Evolutionary conservation across 805 yeast genomes (phyloP).

Genomic region (Cyberlindnera maritima): DNA sequence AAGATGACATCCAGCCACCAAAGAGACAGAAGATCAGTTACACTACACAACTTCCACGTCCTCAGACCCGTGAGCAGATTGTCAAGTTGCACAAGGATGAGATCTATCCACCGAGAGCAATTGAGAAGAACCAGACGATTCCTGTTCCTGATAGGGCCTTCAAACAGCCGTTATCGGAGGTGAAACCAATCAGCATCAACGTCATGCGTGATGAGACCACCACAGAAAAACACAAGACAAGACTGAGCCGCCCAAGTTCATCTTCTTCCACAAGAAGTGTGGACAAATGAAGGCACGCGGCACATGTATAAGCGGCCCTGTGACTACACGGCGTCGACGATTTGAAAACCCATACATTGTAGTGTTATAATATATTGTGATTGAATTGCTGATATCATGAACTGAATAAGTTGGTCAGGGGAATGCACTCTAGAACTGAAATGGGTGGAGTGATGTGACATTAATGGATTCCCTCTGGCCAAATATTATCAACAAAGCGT

Average conservation of each 20-base stretch:
- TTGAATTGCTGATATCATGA: no score
- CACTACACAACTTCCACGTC: constrained; percentile 11
- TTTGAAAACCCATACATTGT: no score
- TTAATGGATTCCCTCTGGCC: no score
- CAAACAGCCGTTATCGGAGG: constrained; percentile 10
- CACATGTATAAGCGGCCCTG: no score
- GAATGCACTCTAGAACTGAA: no score
- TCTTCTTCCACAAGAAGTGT: background rate
- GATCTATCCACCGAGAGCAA: constrained; percentile 6
- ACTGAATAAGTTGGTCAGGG: no score
- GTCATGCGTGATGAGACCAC: constrained; percentile 1
- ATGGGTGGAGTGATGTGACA: no score
- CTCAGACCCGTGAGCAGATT: constrained; percentile 18
- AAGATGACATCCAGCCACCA: constrained; percentile 18
- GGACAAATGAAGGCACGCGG: background rate
- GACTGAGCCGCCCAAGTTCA: constrained; percentile 1
- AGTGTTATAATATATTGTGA: no score
- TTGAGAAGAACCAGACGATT: background rate
- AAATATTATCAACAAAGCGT: no score
- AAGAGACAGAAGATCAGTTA: constrained; percentile 21
- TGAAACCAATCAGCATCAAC: background rate
- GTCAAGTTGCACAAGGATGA: background rate
- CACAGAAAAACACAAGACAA: background rate
- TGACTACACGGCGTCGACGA: no score
- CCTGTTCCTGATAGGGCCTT: constrained; percentile 1